Evolutionary conservation across 2,329 filamentous ascomycete genomes (phyloP), one percentile per base, ranked within the genome.

Genomic region (Elsinoe necatrix): DNA sequence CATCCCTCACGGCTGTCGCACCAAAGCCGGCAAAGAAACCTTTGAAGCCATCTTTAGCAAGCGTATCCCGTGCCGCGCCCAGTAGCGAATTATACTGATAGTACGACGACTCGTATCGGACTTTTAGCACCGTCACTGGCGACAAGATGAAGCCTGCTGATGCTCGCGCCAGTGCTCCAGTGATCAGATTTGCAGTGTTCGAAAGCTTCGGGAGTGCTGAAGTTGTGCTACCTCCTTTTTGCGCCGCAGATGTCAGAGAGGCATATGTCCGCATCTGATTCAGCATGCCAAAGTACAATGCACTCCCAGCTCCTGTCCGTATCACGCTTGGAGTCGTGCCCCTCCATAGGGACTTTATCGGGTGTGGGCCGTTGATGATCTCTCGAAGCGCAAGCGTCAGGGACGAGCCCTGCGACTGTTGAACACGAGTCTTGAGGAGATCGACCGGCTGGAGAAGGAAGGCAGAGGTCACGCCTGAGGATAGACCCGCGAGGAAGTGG

Each of bases 11-110:
- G 0, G 93, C 89, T 0, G 93, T 98, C 1, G 92, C 93, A 41
- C 93, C 93, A 66, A 95, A 95, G 1, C 93, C 93, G 0, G 87
- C 83, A 66, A 97, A 97, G 72, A 98, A 95, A 0, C 92, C 93
- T 27, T 85, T 81, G 2, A 87, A 57, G 0, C 93, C 91, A 63
- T 92, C 85, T 0, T 76, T 81, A 6, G 77, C 77, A 54, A 85
- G 73, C 25, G 97, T 96, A 63, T 93, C 89, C 31, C 75, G 75
- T 1, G 80, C 83, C 0, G 93, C 93, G 35, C 82, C 78, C 39
- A 80, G 72, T 21, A 97, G 76, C 1, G 89, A 92, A 21, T 80
- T 79, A 73, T 97, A 97, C 2, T 82, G 75, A 74, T 96, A 98
- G 42, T 92, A 75, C 60, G 80, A 90, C 23, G 86, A 92, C 71